Evolutionary conservation across 768 basidiomycete genomes (phyloP), one percentile per base, ranked within the genome.

Genomic region (Pulveroboletus sp.): DNA sequence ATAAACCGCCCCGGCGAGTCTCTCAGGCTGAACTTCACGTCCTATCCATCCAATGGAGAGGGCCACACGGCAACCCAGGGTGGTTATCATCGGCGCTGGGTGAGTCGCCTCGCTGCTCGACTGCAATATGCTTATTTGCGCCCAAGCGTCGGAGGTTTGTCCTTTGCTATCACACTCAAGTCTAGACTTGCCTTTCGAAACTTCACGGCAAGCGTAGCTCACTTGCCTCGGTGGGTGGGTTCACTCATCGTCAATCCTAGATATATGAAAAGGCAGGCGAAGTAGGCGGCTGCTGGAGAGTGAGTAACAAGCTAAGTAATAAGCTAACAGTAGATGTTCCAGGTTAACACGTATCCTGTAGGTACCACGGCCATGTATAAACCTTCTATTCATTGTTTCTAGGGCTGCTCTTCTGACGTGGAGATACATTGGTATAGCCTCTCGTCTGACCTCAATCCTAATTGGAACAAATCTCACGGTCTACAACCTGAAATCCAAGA

Each of bases 211-310:
- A 34, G 70, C 38, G 47, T 53, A 24, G 2, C 17, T 27, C 16
- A 21, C 17, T 23, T 27, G 16, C 20, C n/a, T n/a, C 20, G 1
- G 12, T 29, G 23, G 31, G 24, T 24, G 37, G 23, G 16, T 35
- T 31, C 11, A 20, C 40, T 52, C 29, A 57, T 29, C 14, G 7
- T 39, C 25, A 11, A 36, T 32, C 6, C 20, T 11, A 40, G 79
- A 73, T 80, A 17, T 75, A 70, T 27, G 78, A 80, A 54, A 74
- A 75, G 45, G 71, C 59, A 5, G 41, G 43, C 4, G 71, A 72
- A 32, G 68, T 79, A 16, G 79, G 79, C 10, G 77, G 78, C 32
- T 76, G 76, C 25, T 80, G 79, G 78, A 67, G 76, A 51, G 78
- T 80, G 47, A 52, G 76, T 66, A 27, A 10, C 42, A 12, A n/a